These are phyloP conservation scores for Coffea canephora DNA, from an alignment of 257 asterid species.

Conservation along the genomic window DNA sequence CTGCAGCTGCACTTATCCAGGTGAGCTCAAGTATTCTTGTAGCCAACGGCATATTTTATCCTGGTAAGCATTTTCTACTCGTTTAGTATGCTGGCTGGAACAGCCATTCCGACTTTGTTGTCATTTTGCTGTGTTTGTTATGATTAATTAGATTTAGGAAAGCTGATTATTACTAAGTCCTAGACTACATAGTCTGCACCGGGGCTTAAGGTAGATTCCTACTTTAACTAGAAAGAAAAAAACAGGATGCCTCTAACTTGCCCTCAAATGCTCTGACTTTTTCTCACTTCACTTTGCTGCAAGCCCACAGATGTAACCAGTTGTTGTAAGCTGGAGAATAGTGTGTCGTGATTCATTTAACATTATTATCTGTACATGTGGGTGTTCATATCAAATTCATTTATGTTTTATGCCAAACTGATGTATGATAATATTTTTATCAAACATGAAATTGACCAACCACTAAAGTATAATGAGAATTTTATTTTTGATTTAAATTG, in stretches of 20 bases:
- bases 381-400: not conserved
- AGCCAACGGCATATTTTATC: not conserved
- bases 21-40: conserved; percentile 27
- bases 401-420: not conserved
- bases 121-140: not conserved
- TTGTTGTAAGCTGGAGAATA: not conserved
- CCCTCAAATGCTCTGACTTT: not conserved
- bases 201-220: not conserved
- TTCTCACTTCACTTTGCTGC: not conserved
- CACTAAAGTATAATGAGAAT: too few species aligned
- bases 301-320: not conserved
- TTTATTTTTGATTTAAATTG: not conserved
- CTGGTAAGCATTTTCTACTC: not conserved
- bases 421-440: not conserved
- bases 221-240: not conserved
- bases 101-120: not conserved
- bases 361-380: too few species aligned
- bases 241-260: not conserved
- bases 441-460: not conserved
- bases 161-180: not conserved
- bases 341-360: not conserved
- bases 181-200: not conserved
- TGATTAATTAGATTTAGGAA: not conserved
- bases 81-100: not conserved
- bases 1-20: conserved; percentile 94